Conservation (phyloP, 2,329 filamentous ascomycete genomes). For the Pleomassaria siparia region DNA sequence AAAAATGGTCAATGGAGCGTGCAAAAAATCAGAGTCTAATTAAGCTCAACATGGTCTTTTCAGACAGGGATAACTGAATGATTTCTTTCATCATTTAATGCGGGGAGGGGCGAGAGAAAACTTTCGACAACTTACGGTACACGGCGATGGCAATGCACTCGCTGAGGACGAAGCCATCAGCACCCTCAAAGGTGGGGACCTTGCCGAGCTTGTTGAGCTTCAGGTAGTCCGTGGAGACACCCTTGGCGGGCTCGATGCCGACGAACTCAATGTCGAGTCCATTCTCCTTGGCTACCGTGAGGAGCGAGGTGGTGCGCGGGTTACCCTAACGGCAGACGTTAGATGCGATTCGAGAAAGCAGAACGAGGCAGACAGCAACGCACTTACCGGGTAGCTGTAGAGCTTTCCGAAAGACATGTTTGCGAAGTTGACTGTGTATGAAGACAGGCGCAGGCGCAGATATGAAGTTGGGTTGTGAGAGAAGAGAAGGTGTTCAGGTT, state of each 20-base stretch:
- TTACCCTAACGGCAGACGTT: conserved; percentile 64
- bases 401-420: conserved; percentile 98
- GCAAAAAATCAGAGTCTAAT: conserved; percentile 75
- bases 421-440: conserved; percentile 35
- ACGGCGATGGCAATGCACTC: conserved; percentile 95
- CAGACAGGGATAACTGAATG: conserved; percentile 76
- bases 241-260: conserved; percentile 66
- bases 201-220: conserved; percentile 86
- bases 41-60: conserved; percentile 83
- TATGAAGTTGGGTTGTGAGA: conserved; percentile 22
- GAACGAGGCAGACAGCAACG: conserved; percentile 4
- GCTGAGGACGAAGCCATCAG: conserved; percentile 84
- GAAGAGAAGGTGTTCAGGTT: conserved; percentile 20
- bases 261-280: conserved; percentile 88
- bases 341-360: conserved; percentile 20
- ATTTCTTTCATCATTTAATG: conserved; percentile 70
- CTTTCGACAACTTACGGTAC: conserved; percentile 75
- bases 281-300: conserved; percentile 96
- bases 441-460: conserved; percentile 30
- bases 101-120: conserved; percentile 34
- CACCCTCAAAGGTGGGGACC: conserved; percentile 88
- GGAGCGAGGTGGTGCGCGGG: conserved; percentile 83
- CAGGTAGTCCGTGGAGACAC: conserved; percentile 73
- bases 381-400: conserved; percentile 77
- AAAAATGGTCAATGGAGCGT: conserved; percentile 6